Base-by-base conservation (phyloP, 2,329 filamentous ascomycete species). In the Curvularia hawaiiensis region DNA sequence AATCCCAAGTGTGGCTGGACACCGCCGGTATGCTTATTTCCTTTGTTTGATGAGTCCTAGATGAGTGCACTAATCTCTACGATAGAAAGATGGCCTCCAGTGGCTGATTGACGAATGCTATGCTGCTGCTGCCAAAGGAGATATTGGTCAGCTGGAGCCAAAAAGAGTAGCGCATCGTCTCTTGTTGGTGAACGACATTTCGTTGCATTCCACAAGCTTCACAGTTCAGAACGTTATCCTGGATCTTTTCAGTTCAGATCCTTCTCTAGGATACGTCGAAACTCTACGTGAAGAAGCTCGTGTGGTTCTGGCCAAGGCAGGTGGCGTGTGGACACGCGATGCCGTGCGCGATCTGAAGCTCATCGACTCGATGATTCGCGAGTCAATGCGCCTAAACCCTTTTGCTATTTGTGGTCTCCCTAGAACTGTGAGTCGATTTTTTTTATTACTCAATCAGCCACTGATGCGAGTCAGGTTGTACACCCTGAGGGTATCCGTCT, bases 91-190 rank as follows among this genome's bases (percentile, higher is more conserved):
- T 22, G 62, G 56, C 4, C 58, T 64, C 4, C 62, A 64, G 58
- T 64, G 62, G 62, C 51, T 64, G 8, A 64, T 64, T 22, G 60
- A 62, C 6, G 62, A 64, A 43, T 57, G 54, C 30, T 57, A 57
- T 26, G 50, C 54, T 18, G 55, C 57, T n/a, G 54, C 54, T 22
- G 51, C 54, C 33, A 58, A 52, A 24, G 58, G 58, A n/a, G 54
- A 62, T 38, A 33, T 35, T 10, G 57, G 50, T 5, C 60, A 64
- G 38, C 39, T 64, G n/a, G 57, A 60, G 22, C 62, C 62, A 1
- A 50, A 61, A 26, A 54, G 62, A 38, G 52, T 64, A 14, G 57
- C 56, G 6, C 60, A 62, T 49, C 62, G 62, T 33, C 55, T 64
- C 22, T 52, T 64, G 22, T 20, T 64, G 22, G 60, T 64, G 14